Conservation (phyloP, 129 eudicot species). For the Flaveria linearis region DNA sequence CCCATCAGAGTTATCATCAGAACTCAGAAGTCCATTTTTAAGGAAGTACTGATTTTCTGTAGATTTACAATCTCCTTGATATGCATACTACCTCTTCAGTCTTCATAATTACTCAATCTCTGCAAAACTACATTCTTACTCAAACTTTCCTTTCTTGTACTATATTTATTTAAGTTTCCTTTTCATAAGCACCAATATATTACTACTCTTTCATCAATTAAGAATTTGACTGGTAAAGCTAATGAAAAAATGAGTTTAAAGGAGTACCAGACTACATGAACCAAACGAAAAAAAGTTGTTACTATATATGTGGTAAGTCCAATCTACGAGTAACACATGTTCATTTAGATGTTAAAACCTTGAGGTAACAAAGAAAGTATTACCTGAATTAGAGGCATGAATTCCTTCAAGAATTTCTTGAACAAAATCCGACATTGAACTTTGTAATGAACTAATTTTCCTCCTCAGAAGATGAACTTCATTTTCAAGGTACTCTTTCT, state of each 20-base stretch:
- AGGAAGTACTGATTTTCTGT: not conserved
- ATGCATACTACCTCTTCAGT: not conserved
- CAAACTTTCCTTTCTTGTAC: not conserved
- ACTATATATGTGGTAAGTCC: too few species aligned
- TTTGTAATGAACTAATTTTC: constrained; percentile 49
- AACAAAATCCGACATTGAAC: constrained; percentile 49
- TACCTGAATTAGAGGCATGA: constrained; percentile 53
- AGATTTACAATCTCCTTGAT: not conserved
- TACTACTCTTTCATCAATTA: not conserved
- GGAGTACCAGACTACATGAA: too few species aligned
- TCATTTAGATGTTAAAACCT: constrained; percentile 11
- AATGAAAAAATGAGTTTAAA: not conserved
- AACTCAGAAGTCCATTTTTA: not conserved
- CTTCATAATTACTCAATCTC: not conserved
- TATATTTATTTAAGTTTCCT: not conserved
- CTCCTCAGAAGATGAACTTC: constrained; percentile 44
- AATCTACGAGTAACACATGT: not conserved
- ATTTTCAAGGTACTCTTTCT: constrained; percentile 60
- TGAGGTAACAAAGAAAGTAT: constrained; percentile 8
- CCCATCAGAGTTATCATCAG: not conserved
- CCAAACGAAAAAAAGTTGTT: too few species aligned
- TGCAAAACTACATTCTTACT: not conserved
- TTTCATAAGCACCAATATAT: not conserved
- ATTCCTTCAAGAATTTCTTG: constrained; percentile 69
- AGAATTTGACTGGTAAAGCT: not conserved